These are phyloP conservation scores for Acacia pycnantha DNA, from an alignment of 331 rosid species.

Conservation along the genomic window DNA sequence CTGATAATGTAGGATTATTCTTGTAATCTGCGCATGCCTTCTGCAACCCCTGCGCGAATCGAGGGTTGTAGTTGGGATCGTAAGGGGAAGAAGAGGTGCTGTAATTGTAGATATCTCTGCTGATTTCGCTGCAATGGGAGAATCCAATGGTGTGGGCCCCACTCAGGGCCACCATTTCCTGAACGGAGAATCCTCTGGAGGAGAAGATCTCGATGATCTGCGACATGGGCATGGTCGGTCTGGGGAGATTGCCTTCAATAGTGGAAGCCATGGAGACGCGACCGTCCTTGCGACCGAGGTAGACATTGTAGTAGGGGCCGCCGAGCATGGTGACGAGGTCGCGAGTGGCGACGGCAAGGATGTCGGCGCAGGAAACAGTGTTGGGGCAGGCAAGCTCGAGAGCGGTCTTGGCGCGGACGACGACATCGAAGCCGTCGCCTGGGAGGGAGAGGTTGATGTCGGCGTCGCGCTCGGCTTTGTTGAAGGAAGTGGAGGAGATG, in stretches of 20 bases:
- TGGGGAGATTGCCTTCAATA: slow-evolving; percentile 53
- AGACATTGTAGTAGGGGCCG: slow-evolving; percentile 71
- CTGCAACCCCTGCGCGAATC: slow-evolving; percentile 53
- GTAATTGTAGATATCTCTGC: slow-evolving; percentile 44
- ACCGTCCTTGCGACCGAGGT: slow-evolving; percentile 71
- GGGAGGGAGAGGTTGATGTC: slow-evolving; percentile 94
- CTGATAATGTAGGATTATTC: slow-evolving; percentile 66
- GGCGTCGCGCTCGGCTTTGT: slow-evolving; percentile 75
- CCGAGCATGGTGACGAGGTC: slow-evolving; percentile 82
- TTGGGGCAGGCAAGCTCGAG: slow-evolving; percentile 79
- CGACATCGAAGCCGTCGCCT: slow-evolving; percentile 83
- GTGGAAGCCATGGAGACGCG: slow-evolving; percentile 40
- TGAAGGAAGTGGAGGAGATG: slow-evolving; percentile 73
- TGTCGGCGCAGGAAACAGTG: slow-evolving; percentile 90
- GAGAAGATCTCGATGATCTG: slow-evolving; percentile 49
- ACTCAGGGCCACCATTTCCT: slow-evolving; percentile 71
- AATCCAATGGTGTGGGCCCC: slow-evolving; percentile 93
- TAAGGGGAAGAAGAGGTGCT: slow-evolving; percentile 19
- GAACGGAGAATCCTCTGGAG: slow-evolving; percentile 57
- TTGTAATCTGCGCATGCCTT: slow-evolving; percentile 57
- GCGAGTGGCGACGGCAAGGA: slow-evolving; percentile 65
- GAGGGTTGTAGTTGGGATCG: slow-evolving; percentile 57
- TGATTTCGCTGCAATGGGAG: slow-evolving; percentile 68
- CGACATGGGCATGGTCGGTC: slow-evolving; percentile 60
- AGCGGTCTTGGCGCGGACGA: slow-evolving; percentile 85